A percentile compares a stretch with the other conserved stretches of the same genome.
These are phyloP conservation scores for Artemisia tridentata DNA, from an alignment of 129 eudicot species.

Conservation along the genomic window DNA sequence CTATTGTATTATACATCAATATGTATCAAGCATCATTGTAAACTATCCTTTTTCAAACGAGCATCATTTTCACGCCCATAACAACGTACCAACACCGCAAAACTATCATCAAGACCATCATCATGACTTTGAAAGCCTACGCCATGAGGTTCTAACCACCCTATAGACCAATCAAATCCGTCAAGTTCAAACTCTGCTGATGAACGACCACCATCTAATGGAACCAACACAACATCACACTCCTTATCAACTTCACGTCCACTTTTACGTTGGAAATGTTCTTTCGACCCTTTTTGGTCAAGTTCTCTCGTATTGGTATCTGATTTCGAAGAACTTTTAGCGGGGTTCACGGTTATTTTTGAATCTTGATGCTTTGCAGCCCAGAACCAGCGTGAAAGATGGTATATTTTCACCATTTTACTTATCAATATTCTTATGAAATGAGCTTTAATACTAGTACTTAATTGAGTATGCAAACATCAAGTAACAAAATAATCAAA, in stretches of 20 bases:
- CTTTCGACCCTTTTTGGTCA: background rate
- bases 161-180: slow-evolving; percentile 56
- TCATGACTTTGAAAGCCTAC: background rate
- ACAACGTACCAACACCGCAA: background rate
- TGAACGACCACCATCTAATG: slow-evolving; percentile 51
- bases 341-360: background rate
- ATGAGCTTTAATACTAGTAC: too few relatives aligned
- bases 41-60: background rate
- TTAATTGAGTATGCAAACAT: too few relatives aligned
- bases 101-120: background rate
- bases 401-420: background rate
- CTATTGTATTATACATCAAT: too few relatives aligned
- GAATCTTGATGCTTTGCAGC: background rate
- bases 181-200: slow-evolving; percentile 54
- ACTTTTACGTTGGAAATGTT: background rate
- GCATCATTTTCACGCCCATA: background rate
- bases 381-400: slow-evolving; percentile 4
- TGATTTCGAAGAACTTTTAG: background rate
- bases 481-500: slow-evolving; percentile 8
- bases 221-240: slow-evolving; percentile 51
- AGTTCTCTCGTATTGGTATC: background rate
- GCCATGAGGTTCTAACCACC: slow-evolving; percentile 63
- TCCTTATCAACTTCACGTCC: slow-evolving; percentile 36
- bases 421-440: background rate
- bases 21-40: too few relatives aligned